Evolutionary conservation across 2,329 filamentous ascomycete species (phyloP).

Genomic region (Trichoderma sp.): DNA sequence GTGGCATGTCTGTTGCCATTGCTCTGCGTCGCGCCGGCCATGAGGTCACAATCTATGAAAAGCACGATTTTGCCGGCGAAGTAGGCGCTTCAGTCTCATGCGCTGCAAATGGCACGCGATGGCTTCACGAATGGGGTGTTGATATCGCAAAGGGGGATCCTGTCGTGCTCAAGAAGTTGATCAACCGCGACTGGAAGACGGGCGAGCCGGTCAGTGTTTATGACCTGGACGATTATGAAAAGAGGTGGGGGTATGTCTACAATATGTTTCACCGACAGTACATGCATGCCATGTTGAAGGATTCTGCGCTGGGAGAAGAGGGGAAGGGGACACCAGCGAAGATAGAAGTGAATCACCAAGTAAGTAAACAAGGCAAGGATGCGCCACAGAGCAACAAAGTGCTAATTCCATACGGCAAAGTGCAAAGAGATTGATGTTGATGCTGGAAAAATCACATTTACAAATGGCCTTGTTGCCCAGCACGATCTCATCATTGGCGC

Average conservation of each 20-base stretch:
- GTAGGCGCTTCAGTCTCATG: conserved; percentile 68
- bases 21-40: conserved; percentile 51
- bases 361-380: conserved; percentile 30
- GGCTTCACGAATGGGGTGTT: conserved; percentile 69
- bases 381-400: neutral
- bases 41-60: conserved; percentile 63
- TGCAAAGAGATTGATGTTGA: conserved; percentile 56
- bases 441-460: conserved; percentile 53
- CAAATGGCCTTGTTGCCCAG: conserved; percentile 49
- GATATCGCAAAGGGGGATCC: conserved; percentile 65
- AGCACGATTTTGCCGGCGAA: conserved; percentile 66
- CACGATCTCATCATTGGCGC: conserved; percentile 66
- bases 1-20: conserved; percentile 50
- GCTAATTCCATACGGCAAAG: conserved; percentile 20
- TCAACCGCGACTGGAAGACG: conserved; percentile 70
- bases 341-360: conserved; percentile 59
- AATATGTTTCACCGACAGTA: conserved; percentile 71
- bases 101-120: conserved; percentile 69
- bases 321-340: conserved; percentile 57
- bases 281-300: conserved; percentile 68
- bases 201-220: conserved; percentile 67
- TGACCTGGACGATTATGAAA: conserved; percentile 64
- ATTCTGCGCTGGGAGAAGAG: conserved; percentile 54
- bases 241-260: conserved; percentile 65
- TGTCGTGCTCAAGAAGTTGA: conserved; percentile 65